Percentiles rank a stretch among this genome's conserved stretches.
Conservation (phyloP, 78 protist genomes). For the Dictyostelium capitatum region DNA sequence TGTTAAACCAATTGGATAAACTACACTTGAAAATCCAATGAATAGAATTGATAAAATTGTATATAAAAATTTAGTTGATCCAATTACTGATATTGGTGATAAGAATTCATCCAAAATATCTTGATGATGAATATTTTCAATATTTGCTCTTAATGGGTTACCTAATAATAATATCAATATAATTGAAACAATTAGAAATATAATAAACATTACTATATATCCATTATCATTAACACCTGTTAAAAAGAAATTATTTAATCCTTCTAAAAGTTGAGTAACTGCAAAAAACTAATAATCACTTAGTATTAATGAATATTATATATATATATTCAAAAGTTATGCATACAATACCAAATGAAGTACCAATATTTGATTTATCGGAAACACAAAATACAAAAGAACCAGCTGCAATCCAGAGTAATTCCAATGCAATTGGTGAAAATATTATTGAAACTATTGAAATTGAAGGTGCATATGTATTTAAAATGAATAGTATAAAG, state of each 20-base stretch:
- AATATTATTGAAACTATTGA: not conserved
- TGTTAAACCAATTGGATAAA: not conserved
- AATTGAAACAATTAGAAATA: not conserved
- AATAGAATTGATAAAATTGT: not conserved
- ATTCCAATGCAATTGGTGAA: not conserved
- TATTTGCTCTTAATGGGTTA: not conserved
- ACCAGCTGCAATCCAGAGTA: constrained; percentile 9
- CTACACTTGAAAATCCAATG: constrained; percentile 2
- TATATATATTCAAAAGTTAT: not conserved
- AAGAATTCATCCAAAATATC: not conserved
- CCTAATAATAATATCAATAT: not conserved
- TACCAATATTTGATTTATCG: not conserved
- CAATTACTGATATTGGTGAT: not conserved
- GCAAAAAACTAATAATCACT: not conserved
- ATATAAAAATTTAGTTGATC: not conserved
- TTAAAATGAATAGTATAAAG: not conserved
- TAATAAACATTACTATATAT: not conserved
- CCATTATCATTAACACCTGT: not conserved
- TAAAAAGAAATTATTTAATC: not conserved
- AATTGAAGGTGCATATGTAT: not conserved
- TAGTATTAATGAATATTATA: not conserved
- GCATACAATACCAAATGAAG: not conserved
- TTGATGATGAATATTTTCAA: too few relatives aligned
- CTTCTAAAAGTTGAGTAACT: not conserved
- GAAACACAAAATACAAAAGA: not conserved